A percentile compares a stretch with the other conserved stretches of the same genome.
Evolutionary conservation across 2,329 filamentous ascomycete species (phyloP).

Genomic region (Fusarium sp.): DNA sequence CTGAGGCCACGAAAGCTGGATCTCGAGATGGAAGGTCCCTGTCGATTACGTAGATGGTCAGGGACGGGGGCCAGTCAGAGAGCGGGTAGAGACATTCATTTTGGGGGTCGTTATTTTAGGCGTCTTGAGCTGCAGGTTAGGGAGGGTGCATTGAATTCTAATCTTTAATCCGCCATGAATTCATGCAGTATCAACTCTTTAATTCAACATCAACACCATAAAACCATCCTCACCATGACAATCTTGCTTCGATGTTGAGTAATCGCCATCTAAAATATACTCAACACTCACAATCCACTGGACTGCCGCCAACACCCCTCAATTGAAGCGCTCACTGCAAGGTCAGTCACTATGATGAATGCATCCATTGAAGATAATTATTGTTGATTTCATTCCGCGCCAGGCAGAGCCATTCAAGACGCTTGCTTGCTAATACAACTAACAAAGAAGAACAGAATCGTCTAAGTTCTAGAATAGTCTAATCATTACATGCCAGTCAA

Average conservation of each 20-base stretch:
- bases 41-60: constrained; percentile 39
- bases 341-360: not conserved
- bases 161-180: not conserved
- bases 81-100: constrained; percentile 12
- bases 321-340: not conserved
- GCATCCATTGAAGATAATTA: not conserved
- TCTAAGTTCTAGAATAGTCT: constrained; percentile 22
- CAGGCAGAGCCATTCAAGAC: constrained; percentile 11
- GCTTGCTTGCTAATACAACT: not conserved
- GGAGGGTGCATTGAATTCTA: not conserved
- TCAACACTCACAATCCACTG: not conserved
- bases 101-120: not conserved
- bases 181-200: not conserved
- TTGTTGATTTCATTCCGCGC: constrained; percentile 3
- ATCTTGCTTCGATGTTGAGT: no score
- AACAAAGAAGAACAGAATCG: not conserved
- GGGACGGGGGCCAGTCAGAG: constrained; percentile 16
- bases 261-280: not conserved
- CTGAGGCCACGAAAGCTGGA: constrained; percentile 34
- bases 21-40: constrained; percentile 23
- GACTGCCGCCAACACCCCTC: not conserved
- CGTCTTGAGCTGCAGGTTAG: not conserved
- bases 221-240: not conserved
- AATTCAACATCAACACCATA: not conserved
- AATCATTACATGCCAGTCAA: constrained; percentile 18